Evolutionary conservation across 495 filamentous ascomycete genomes (phyloP).

Genomic region (Aspergillus hancockii): DNA sequence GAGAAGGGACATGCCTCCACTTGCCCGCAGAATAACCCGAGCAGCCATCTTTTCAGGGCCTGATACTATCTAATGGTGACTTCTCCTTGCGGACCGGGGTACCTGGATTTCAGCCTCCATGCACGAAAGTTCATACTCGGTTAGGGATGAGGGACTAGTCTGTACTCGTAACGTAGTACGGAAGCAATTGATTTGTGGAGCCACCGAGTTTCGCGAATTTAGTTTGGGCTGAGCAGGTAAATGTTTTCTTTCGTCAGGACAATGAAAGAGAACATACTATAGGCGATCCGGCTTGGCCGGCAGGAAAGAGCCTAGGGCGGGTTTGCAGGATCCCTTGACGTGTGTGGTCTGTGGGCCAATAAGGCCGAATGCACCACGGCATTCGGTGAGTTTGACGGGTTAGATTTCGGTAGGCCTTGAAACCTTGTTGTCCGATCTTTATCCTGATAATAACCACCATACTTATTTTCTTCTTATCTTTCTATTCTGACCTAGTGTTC

Average conservation of each 20-base stretch:
- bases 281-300: slow-evolving; percentile 2
- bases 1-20: too few species aligned
- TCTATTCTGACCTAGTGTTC: too few species aligned
- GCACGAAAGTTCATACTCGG: neutral
- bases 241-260: neutral
- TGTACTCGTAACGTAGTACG: neutral
- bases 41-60: too few species aligned
- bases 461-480: too few species aligned
- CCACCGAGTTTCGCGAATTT: neutral
- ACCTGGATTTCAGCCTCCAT: neutral
- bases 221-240: neutral
- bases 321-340: neutral
- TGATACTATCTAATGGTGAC: too few species aligned
- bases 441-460: too few species aligned
- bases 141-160: neutral
- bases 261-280: neutral
- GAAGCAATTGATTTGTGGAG: neutral
- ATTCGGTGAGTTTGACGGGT: neutral
- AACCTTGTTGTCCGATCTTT: too few species aligned
- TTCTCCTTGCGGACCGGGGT: too few species aligned
- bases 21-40: too few species aligned
- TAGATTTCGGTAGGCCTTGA: too few species aligned
- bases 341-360: neutral
- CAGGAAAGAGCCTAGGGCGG: neutral
- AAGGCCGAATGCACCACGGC: slow-evolving; percentile 1